These are phyloP conservation scores for Eucalyptus erythrocorys DNA, from an alignment of 345 rosid genomes.

Conservation along the genomic window DNA sequence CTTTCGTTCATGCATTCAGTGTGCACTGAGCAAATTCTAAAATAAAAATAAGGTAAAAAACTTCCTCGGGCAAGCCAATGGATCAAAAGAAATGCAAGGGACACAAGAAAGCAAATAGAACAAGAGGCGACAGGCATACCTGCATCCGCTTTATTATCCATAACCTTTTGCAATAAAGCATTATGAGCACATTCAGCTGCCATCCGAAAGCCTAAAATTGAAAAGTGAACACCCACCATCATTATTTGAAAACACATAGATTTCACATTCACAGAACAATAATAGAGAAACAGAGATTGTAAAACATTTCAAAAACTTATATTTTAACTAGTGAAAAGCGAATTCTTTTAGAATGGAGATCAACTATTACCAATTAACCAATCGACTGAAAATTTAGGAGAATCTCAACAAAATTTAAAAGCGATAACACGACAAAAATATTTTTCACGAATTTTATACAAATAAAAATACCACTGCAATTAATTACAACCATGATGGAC, in stretches of 20 bases:
- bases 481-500: background rate
- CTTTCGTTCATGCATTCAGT: background rate
- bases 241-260: background rate
- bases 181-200: slow-evolving; percentile 88
- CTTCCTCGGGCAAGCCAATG: background rate
- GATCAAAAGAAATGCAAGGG: background rate
- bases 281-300: background rate
- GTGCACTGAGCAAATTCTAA: background rate
- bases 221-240: background rate
- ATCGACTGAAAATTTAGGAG: background rate
- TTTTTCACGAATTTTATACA: rapidly evolving
- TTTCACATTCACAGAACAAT: background rate
- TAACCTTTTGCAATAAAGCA: slow-evolving; percentile 57
- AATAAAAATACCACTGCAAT: background rate
- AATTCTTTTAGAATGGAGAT: background rate
- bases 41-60: background rate
- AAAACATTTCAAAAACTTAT: background rate
- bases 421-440: rapidly evolving
- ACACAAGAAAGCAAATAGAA: background rate
- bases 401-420: background rate
- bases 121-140: slow-evolving; percentile 21
- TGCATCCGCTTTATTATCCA: slow-evolving; percentile 70
- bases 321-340: background rate
- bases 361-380: background rate
- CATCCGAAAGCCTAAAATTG: slow-evolving; percentile 64